Percentiles rank a stretch among this genome's conserved stretches.
Evolutionary conservation across 2,329 filamentous ascomycete genomes (phyloP).

Genomic region (Paraconiothyrium sp.): DNA sequence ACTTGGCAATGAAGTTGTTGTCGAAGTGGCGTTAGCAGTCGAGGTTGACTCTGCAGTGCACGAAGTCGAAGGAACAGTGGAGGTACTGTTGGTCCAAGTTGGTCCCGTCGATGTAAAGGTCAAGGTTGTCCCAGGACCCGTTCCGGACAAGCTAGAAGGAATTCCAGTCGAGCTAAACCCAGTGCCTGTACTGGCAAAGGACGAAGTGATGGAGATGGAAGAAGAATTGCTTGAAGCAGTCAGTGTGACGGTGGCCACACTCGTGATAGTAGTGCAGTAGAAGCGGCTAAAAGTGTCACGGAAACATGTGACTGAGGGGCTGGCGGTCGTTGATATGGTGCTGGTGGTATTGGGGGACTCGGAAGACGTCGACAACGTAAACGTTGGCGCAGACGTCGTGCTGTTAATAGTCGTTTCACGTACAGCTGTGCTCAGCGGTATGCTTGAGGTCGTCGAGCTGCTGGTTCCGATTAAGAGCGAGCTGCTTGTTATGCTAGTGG

Average conservation of each 20-base stretch:
- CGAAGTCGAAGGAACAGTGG: conserved; percentile 1
- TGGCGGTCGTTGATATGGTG: background rate
- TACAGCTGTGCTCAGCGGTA: conserved; percentile 2
- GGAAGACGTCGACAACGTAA: background rate
- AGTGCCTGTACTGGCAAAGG: background rate
- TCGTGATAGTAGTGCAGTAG: background rate
- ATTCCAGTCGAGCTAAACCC: background rate
- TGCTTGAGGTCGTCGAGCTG: conserved; percentile 1
- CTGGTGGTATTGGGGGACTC: conserved; percentile 1
- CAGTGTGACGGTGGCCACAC: background rate
- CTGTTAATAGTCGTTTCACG: background rate
- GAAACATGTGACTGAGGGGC: conserved; percentile 4
- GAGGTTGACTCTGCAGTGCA: conserved; percentile 4
- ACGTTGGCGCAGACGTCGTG: background rate
- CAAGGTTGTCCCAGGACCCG: background rate
- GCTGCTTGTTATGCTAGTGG: background rate
- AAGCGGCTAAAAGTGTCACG: conserved; percentile 10
- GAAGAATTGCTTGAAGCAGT: background rate
- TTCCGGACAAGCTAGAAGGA: background rate
- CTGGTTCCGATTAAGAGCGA: background rate
- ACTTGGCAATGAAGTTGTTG: background rate
- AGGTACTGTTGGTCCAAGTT: conserved; percentile 7
- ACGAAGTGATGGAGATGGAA: background rate
- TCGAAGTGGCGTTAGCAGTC: background rate
- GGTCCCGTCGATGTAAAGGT: background rate